Base-by-base conservation (phyloP, 306 rosid species). In the Lathyrus oleraceus region DNA sequence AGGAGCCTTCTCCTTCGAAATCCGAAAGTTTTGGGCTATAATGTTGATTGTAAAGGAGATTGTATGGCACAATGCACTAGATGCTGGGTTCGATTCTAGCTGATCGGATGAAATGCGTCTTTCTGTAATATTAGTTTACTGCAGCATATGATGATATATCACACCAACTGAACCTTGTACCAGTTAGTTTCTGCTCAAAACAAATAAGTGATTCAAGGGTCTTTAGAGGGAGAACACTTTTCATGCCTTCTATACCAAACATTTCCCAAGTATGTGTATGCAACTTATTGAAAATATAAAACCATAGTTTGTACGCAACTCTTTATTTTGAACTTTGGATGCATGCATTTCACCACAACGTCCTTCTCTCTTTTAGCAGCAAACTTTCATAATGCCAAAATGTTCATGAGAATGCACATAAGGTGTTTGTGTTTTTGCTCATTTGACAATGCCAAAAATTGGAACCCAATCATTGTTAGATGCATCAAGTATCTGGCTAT, bases 31-130 rank as follows among this genome's bases (percentile, higher is more conserved):
- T 77, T 90, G 91, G 98, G 98, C 8, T 94, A 83, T 70, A 90
- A 90, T 52, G 70, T 90, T 35, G 96, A 90, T 79, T 94, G 98
- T 23, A 90, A 88, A 68, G 98, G 98, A 73, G 96, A 90, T 54
- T 94, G 97, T 56, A 91, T 83, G 38, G 98, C 98, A 52, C 89
- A 90, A 56, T 94, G 98, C 89, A 94, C 97, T 4, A 81, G 97
- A 80, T 90, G 98, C 81, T 94, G 96, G 96, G 98, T 72, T 78
- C 95, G 97, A 8, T 94, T 94, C 83, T 94, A 87, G 84, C 20
- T 12, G 9, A 44, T 66, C 56, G 40, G 67, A 38, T 63, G 42
- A 25, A 35, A 30, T 51, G 19, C 43, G 68, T 61, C 14, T 23
- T 17, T 65, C 30, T 23, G 48, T 36, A 68, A 16, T 35, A 59